phyloP scores from a whole-genome alignment of 495 filamentous ascomycete species.

The Oidiodendron maius region DNA sequence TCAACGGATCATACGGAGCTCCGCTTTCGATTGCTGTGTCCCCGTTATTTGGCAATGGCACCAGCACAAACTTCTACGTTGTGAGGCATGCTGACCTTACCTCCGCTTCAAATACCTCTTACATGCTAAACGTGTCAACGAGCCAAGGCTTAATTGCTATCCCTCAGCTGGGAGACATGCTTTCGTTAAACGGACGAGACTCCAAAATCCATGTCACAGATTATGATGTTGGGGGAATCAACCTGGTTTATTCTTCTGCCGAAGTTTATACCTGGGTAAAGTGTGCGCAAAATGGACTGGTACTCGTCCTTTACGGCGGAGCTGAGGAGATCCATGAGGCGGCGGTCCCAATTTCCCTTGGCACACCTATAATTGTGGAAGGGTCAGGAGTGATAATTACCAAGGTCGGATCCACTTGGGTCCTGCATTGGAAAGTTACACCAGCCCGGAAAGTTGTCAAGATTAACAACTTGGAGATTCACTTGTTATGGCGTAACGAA shows the following conservation, averaged over 20 bases:
- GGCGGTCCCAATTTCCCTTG: constrained; percentile 36
- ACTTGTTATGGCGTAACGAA: constrained; percentile 54
- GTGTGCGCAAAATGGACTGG: constrained; percentile 44
- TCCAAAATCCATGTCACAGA: constrained; percentile 67
- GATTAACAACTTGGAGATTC: constrained; percentile 45
- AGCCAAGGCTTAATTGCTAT: constrained; percentile 52
- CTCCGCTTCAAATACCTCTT: constrained; percentile 45
- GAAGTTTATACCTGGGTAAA: constrained; percentile 67
- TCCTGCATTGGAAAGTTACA: constrained; percentile 50
- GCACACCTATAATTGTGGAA: constrained; percentile 38
- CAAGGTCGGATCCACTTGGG: constrained; percentile 31
- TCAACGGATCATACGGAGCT: constrained; percentile 31
- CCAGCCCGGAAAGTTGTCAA: constrained; percentile 44
- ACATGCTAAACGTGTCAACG: constrained; percentile 55
- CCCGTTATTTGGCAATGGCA: constrained; percentile 45
- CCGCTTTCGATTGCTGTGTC: constrained; percentile 48
- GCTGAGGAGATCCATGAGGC: constrained; percentile 61
- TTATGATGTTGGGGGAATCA: constrained; percentile 54
- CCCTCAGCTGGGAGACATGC: constrained; percentile 51
- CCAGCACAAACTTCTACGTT: constrained; percentile 52
- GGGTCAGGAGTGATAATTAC: constrained; percentile 36
- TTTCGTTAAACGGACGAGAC: constrained; percentile 63
- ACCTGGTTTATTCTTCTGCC: constrained; percentile 64
- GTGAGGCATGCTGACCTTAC: constrained; percentile 59
- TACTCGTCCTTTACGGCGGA: constrained; percentile 64